phyloP scores from a whole-genome alignment of 1,139 yeast genomes.

The Barnettozyma hawaiiensis region DNA sequence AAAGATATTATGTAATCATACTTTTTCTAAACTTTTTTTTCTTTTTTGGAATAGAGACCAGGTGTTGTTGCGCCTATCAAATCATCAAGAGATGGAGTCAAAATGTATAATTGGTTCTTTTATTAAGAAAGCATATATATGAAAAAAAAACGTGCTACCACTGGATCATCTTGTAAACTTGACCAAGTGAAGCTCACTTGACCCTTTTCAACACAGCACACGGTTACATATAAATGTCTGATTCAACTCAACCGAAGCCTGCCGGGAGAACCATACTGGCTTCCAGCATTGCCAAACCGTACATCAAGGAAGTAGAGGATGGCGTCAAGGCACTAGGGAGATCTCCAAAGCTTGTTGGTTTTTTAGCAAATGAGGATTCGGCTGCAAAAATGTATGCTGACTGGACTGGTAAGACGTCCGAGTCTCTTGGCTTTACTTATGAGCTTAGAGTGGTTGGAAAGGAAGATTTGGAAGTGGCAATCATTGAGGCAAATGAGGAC shows the following conservation, averaged over 20 bases:
- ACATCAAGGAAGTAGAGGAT: slow-evolving; percentile 60
- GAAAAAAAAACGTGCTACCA: slow-evolving; percentile 1
- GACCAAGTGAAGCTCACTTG: background rate
- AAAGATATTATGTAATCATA: no score
- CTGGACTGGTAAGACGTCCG: slow-evolving; percentile 93
- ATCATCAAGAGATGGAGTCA: background rate
- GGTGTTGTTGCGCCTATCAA: background rate
- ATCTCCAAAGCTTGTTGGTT: slow-evolving; percentile 78
- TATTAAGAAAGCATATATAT: no score
- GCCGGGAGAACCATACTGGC: slow-evolving; percentile 83
- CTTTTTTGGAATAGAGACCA: background rate
- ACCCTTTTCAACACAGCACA: slow-evolving; percentile 1
- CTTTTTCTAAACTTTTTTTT: no score
- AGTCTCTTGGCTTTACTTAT: slow-evolving; percentile 76
- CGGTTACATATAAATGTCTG: slow-evolving; percentile 4
- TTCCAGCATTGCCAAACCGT: slow-evolving; percentile 78
- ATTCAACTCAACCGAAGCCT: slow-evolving; percentile 18
- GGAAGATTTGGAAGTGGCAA: slow-evolving; percentile 78
- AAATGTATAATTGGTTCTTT: background rate
- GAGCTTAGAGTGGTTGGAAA: slow-evolving; percentile 67
- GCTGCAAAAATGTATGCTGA: slow-evolving; percentile 94
- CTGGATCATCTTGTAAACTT: background rate
- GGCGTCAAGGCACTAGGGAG: slow-evolving; percentile 48
- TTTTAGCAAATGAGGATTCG: slow-evolving; percentile 88
- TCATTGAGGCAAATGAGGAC: slow-evolving; percentile 78